Evolutionary conservation across 2,329 filamentous ascomycete species (phyloP), one percentile per base, ranked within the genome.

Genomic region (Ceratocystiopsis sp.): DNA sequence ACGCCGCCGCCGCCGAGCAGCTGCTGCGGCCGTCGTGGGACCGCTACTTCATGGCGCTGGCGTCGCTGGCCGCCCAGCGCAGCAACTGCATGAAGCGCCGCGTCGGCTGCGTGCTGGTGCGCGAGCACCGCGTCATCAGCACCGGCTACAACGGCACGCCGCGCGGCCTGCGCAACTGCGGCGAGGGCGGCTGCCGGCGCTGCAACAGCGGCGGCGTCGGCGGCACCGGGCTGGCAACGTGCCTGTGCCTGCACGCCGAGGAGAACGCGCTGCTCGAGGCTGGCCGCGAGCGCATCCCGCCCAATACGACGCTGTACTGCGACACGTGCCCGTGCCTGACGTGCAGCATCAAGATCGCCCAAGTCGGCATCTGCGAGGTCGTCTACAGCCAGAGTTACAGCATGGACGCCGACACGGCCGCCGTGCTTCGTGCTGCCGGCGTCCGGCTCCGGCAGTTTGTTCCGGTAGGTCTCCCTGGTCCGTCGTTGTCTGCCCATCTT

Each of bases 121-220:
- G 80, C 49, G 80, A 86, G 55, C 79, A 78, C 54, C 75, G 87
- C 52, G 91, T 98, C 49, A 84, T 96, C 51, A 85, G 80, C 56
- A 98, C 91, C 0, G 91, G 91, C 17, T 98, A 98, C 65, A 98
- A 98, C 61, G 91, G 91, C 48, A 96, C 91, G n/a, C 87, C 91
- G 12, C 72, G 89, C 18, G 80, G 87, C 37, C 68, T 95, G 54
- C 75, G 67, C 44, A 98, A 98, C 63, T 98, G 91, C 64, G 83
- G 81, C 52, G 84, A 93, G 54, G 91, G 91, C 51, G 91, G 91
- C 41, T 98, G 91, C 68, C 65, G 68, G 12, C 73, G 91, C 40
- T 98, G 91, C 62, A 96, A 98, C 59, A 71, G 73, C 42, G 81
- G 76, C 7, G 70, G 75, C 44, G 71, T 71, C 29, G 69, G 68